These are phyloP conservation scores for Blastobotrys malaysiensis DNA, from an alignment of 1,139 yeast species.

Conservation along the genomic window DNA sequence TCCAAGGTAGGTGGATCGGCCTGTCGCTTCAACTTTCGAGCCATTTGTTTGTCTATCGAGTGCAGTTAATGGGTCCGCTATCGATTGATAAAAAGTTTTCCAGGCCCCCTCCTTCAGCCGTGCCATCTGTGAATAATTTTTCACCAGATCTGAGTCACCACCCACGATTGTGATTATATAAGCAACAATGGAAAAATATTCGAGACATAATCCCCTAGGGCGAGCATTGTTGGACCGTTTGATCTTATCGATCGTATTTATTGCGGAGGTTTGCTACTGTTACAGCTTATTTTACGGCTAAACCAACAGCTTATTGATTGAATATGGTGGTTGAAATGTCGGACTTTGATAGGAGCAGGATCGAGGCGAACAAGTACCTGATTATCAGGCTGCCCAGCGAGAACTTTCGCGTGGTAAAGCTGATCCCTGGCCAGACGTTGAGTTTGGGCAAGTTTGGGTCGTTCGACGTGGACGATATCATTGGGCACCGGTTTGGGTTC, in stretches of 20 bases:
- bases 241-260: too few species aligned
- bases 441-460: slow-evolving; percentile 89
- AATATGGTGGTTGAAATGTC: too few species aligned
- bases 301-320: too few species aligned
- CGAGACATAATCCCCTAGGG: neutral
- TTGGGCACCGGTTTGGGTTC: slow-evolving; percentile 83
- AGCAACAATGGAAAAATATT: slow-evolving; percentile 4
- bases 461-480: slow-evolving; percentile 64
- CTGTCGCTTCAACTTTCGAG: slow-evolving; percentile 92
- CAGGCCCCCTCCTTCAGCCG: neutral
- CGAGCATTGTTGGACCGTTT: too few species aligned
- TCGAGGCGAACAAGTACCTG: slow-evolving; percentile 44
- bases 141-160: neutral
- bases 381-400: slow-evolving; percentile 77
- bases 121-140: neutral
- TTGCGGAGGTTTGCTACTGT: too few species aligned
- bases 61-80: too few species aligned
- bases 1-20: slow-evolving; percentile 84
- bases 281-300: too few species aligned
- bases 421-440: slow-evolving; percentile 54
- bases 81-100: neutral
- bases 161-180: neutral
- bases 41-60: slow-evolving; percentile 46
- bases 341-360: slow-evolving; percentile 22
- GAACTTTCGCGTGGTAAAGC: slow-evolving; percentile 62